These are phyloP conservation scores for Hordeum vulgare DNA, from an alignment of 176 grass and related monocot genomes.

Conservation along the genomic window DNA sequence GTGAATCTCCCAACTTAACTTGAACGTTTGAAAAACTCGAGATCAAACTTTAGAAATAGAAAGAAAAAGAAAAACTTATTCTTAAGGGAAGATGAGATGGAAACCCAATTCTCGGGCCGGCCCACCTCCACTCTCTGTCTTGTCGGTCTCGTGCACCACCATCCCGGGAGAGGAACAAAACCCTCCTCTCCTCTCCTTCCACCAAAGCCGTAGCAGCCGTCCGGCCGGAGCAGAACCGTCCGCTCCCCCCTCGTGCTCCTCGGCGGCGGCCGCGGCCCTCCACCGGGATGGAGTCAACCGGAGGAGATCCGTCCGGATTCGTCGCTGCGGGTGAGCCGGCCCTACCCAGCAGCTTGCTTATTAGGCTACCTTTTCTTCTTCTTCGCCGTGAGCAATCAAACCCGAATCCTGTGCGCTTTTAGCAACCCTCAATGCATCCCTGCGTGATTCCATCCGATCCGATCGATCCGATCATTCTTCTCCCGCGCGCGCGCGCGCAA, in stretches of 20 bases:
- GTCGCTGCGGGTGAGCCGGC: background rate
- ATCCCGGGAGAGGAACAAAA: background rate
- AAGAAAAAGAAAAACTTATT: no score
- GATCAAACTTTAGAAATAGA: no score
- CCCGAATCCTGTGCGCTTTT: background rate
- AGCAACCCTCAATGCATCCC: background rate
- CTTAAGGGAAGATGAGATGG: background rate
- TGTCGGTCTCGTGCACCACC: background rate
- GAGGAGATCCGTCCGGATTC: slow-evolving; percentile 2
- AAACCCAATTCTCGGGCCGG: background rate
- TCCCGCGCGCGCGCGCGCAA: background rate
- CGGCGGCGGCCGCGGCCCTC: background rate
- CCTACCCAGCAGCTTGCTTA: background rate
- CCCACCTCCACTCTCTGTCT: background rate
- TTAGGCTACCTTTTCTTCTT: background rate
- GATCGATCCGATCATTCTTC: background rate
- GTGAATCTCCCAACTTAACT: no score
- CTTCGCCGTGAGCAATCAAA: background rate
- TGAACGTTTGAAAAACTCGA: no score
- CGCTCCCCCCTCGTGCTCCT: background rate
- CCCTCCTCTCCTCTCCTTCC: background rate
- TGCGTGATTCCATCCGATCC: background rate
- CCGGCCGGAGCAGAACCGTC: background rate
- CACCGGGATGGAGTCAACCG: background rate
- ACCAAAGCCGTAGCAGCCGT: background rate